Evolutionary conservation across 192 early-diverging fungal genomes (phyloP), one percentile per base, ranked within the genome.

Genomic region (Coemansia brasiliensis): DNA sequence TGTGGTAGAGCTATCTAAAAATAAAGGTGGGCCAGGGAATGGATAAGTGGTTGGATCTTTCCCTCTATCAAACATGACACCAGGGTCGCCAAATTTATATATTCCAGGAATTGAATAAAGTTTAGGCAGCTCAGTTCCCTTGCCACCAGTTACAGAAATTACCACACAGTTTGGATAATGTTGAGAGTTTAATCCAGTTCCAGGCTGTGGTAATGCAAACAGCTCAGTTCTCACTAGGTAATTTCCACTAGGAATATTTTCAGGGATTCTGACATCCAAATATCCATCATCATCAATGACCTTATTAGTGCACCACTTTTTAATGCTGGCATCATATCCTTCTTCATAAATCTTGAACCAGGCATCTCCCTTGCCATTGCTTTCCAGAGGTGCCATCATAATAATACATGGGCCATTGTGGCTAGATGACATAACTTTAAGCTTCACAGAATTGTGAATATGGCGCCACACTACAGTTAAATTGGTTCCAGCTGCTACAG

Each of bases 281-380:
- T 38, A 32, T 0, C 69, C 63, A 4, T 65, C 49, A 13, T 13
- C 38, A 3, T 32, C 11, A 24, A 59, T 59, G 11, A 72, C 6
- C 57, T 39, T 72, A 16, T 55, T 43, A 2, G 52, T 20, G 15
- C 57, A 65, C 69, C 69, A 72, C 13, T 38, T 11, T 1, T 65
- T 39, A 3, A 18, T 20, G 0, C n/a, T 16, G 3, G 25, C 10
- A 39, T 69, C 39, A 5, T 61, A 75, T 0, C 67, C 66, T 1
- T 75, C 39, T 22, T 75, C 61, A 16, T 45, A 69, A 6, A 69
- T 61, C 37, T 75, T 69, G 54, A 65, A 69, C 73, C 67, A 75
- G 1, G 51, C 42, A 3, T 75, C 11, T 12, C 54, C 53, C 3
- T 51, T 26, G 0, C 67, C 73, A 13, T 63, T 55, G 12, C 26